Evolutionary conservation across 2,329 filamentous ascomycete genomes (phyloP), one percentile per base, ranked within the genome.

Genomic region (Cercospora brassicicola): DNA sequence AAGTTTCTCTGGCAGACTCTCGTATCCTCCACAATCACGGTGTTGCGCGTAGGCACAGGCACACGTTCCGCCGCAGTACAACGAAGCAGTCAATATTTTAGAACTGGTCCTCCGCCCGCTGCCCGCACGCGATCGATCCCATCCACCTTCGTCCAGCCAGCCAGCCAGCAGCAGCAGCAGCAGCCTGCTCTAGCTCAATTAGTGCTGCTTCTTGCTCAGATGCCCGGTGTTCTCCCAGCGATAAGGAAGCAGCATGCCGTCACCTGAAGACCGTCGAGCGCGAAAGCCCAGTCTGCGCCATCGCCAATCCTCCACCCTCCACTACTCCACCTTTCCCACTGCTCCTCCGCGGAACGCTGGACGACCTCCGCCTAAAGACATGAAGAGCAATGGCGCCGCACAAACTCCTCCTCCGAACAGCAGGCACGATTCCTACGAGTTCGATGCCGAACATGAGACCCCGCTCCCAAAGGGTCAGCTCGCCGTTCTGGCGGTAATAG

Each of bases 381-480:
- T 68, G 63, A 70, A 66, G 56, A 68, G 55, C 26, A 72, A 67
- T 67, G 68, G 66, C 63, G 65, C 66, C 11, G 20, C 69, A 2
- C 59, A 65, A 45, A 33, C 66, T 3, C 69, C 72, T 20, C 69
- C 73, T 8, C 53, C 67, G 26, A 57, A 51, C 18, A 64, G 59
- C 55, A 59, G 70, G 13, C 51, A 65, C 42, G 62, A 71, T 53
- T 69, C 71, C 6, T 60, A 67, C 51, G 68, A 69, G 39, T 65
- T 67, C 15, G 65, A 64, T 42, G 61, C 57, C 3, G 59, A 59
- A 63, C 76, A 85, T 71, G 85, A 88, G 72, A 92, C 92, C 1
- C 94, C 94, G 0, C 82, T 99, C 18, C 95, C 95, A 0, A 88
- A 88, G 72, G 88, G 85, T 73, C 95, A 98, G 82, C 89, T 99